These are phyloP conservation scores for Daucus carota DNA, from an alignment of 129 eudicot genomes.

Conservation along the genomic window DNA sequence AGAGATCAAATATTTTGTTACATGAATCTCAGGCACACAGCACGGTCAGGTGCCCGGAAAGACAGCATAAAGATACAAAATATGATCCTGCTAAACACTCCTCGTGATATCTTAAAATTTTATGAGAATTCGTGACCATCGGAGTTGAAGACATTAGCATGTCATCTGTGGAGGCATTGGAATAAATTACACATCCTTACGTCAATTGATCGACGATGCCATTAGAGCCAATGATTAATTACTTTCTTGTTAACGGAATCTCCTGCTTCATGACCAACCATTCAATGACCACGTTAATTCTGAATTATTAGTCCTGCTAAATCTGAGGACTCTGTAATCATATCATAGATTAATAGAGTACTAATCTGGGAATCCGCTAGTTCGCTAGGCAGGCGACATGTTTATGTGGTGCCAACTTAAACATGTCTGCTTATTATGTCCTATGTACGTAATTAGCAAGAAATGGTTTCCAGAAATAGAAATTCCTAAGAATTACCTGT, in stretches of 20 bases:
- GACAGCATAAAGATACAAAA: background rate
- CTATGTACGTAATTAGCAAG: background rate
- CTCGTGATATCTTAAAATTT: no score
- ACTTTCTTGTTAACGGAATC: conserved; percentile 11
- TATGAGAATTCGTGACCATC: no score
- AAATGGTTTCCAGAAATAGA: background rate
- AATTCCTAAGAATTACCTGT: background rate
- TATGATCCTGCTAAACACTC: no score
- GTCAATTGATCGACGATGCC: background rate
- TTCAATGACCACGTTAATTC: background rate
- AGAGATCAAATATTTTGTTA: background rate
- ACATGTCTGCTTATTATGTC: background rate
- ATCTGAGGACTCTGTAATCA: conserved; percentile 1
- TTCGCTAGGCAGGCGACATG: background rate
- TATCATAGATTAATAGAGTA: background rate
- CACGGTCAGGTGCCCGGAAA: background rate
- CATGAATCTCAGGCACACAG: background rate
- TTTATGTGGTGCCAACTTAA: background rate
- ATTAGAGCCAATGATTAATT: background rate
- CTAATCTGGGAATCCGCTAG: background rate
- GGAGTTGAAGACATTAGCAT: background rate
- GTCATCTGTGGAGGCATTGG: background rate
- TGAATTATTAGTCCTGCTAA: conserved; percentile 1
- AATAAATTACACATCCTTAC: background rate
- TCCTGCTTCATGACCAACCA: background rate